Percentiles rank a stretch among this genome's conserved stretches.
Evolutionary conservation across 1,284 basidiomycete species (phyloP).

Genomic region (Meripilus lineatus): DNA sequence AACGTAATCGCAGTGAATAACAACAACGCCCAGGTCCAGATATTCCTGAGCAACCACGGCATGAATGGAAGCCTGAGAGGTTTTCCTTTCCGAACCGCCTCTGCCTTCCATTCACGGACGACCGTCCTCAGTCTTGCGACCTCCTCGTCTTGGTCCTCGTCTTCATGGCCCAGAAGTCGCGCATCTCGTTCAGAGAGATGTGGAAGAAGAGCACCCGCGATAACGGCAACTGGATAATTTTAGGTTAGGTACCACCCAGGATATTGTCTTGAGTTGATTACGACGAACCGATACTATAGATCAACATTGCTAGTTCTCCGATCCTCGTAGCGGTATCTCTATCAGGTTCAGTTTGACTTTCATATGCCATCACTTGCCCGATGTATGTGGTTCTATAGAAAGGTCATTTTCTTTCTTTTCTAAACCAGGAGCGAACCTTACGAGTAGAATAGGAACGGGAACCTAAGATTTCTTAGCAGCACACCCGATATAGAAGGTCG

Average conservation of each 20-base stretch:
- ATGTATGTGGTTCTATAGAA: constrained; percentile 77
- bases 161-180: constrained; percentile 66
- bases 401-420: constrained; percentile 6
- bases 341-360: constrained; percentile 68
- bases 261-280: neutral
- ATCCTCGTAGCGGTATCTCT: constrained; percentile 78
- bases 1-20: constrained; percentile 76
- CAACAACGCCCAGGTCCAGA: constrained; percentile 85
- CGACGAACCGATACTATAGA: constrained; percentile 79
- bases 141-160: constrained; percentile 72
- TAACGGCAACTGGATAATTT: constrained; percentile 64
- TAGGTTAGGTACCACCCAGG: constrained; percentile 6
- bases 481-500: neutral
- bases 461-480: constrained; percentile 46
- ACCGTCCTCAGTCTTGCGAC: constrained; percentile 58
- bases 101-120: constrained; percentile 79
- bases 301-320: constrained; percentile 86
- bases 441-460: constrained; percentile 93
- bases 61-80: constrained; percentile 75
- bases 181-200: constrained; percentile 76
- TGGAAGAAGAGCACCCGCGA: constrained; percentile 80
- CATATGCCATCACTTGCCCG: constrained; percentile 84
- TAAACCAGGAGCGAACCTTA: constrained; percentile 30
- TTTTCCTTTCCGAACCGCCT: constrained; percentile 69
- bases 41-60: constrained; percentile 86